Evolutionary conservation across 1,139 yeast genomes (phyloP).

Genomic region (Yamadazyma triangularis): DNA sequence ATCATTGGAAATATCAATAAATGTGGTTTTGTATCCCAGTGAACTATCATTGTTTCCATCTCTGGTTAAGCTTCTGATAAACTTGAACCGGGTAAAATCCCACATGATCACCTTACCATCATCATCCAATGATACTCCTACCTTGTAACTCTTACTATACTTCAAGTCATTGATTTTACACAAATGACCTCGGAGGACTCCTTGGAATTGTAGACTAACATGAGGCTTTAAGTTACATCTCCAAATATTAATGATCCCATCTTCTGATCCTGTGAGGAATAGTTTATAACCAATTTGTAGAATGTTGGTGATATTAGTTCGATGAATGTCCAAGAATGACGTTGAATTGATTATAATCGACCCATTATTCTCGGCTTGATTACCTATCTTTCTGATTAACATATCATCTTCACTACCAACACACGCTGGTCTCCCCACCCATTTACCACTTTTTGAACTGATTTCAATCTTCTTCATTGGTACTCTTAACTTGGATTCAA

Average conservation of each 20-base stretch:
- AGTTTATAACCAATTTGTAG: conserved; percentile 33
- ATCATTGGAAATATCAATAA: conserved; percentile 48
- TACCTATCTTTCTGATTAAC: conserved; percentile 29
- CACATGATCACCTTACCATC: conserved; percentile 51
- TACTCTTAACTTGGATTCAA: conserved; percentile 31
- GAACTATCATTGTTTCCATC: conserved; percentile 26
- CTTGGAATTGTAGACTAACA: conserved; percentile 35
- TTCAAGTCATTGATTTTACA: conserved; percentile 36
- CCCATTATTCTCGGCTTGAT: conserved; percentile 23
- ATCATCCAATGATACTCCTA: conserved; percentile 48
- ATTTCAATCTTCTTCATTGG: conserved; percentile 39
- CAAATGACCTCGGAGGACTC: conserved; percentile 53
- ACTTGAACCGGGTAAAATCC: conserved; percentile 52
- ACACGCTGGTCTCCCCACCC: conserved; percentile 45
- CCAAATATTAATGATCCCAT: conserved; percentile 58
- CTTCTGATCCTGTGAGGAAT: conserved; percentile 51
- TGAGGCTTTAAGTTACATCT: conserved; percentile 25
- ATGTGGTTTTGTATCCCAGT: conserved; percentile 12
- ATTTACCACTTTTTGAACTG: conserved; percentile 29
- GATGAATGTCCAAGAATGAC: conserved; percentile 39
- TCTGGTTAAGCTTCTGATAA: no score
- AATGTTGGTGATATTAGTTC: conserved; percentile 28
- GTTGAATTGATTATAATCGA: conserved; percentile 40
- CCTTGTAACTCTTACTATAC: conserved; percentile 47
- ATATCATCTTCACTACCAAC: conserved; percentile 36